A percentile compares a stretch with the other conserved stretches of the same genome.
These are phyloP conservation scores for Hericium coralloides DNA, from an alignment of 768 basidiomycete species.

Conservation along the genomic window DNA sequence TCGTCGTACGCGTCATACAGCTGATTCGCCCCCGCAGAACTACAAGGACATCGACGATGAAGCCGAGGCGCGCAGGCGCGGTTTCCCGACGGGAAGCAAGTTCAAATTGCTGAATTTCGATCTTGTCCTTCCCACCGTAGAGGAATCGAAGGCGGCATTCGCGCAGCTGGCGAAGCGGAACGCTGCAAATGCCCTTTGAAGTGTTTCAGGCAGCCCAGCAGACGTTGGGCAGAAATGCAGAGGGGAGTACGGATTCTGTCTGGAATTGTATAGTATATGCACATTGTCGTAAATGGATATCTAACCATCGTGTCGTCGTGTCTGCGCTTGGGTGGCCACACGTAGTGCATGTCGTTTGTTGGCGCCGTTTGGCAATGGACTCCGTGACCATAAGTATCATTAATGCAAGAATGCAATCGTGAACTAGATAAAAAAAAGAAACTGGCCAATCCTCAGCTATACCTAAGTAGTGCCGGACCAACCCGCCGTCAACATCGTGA, in stretches of 20 bases:
- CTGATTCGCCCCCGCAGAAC: slow-evolving; percentile 27
- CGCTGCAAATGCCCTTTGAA: neutral
- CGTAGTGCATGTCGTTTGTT: no score
- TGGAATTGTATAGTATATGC: neutral
- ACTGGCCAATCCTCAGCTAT: no score
- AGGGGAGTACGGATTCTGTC: neutral
- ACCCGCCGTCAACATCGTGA: neutral
- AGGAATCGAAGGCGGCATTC: slow-evolving; percentile 27
- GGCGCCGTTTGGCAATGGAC: neutral
- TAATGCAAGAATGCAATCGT: neutral
- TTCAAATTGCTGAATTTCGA: slow-evolving; percentile 42
- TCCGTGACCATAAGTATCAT: neutral
- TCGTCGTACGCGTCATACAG: neutral
- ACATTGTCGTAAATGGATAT: neutral
- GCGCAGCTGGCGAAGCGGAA: slow-evolving; percentile 1
- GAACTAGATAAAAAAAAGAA: neutral
- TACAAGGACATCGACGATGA: slow-evolving; percentile 46
- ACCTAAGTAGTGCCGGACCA: no score
- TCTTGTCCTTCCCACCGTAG: slow-evolving; percentile 35
- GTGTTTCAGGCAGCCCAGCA: neutral
- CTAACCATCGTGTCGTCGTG: neutral
- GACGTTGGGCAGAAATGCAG: neutral
- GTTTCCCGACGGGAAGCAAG: slow-evolving; percentile 36
- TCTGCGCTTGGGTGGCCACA: no score
- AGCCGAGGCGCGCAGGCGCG: slow-evolving; percentile 44